Evolutionary conservation across 768 basidiomycete genomes (phyloP), one percentile per base, ranked within the genome.

Genomic region (Tricholoma flavovirens): DNA sequence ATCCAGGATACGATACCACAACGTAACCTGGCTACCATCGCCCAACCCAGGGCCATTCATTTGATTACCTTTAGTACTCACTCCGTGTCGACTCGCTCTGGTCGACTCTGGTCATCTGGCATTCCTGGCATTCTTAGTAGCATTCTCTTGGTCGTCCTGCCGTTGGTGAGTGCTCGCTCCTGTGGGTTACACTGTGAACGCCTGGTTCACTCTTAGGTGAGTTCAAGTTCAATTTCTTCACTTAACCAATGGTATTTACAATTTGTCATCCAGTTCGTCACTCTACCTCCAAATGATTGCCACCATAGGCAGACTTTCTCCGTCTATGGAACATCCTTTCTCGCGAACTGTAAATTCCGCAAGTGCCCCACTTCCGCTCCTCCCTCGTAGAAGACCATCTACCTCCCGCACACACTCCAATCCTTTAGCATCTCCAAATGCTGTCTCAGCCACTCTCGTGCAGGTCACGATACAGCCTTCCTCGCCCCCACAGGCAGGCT

Each of bases 351-450:
- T 81, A 40, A 88, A 84, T 67, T 69, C 75, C 29, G 83, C 87
- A 30, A 77, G 81, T 2, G 72, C 73, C 7, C 79, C 86, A 54
- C 78, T 87, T n/a, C 86, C 86, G 14, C 73, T 79, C 51, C 75
- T 88, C 52, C 84, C 88, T 35, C 79, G 84, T 53, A 74, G 85
- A 49, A 67, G 64, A 33, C 64, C 73, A 4, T 67, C 69, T 51
- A 60, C 58, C 60, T 60, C 62, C 61, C 69, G 68, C 61, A 48
- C 69, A 58, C 64, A 53, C 54, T 56, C 58, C 60, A 52, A 54
- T 56, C 54, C 57, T 7, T 63, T 51, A 50, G 46, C 26, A 24
- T 55, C 57, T 61, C 11, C 60, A 66, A 33, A 61, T 63, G 32
- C 62, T 62, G 19, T 57, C 62, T 5, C 60, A 54, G 51, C 52